Evolutionary conservation across 2,329 filamentous ascomycete species (phyloP).

Genomic region (Elsinoe australis): DNA sequence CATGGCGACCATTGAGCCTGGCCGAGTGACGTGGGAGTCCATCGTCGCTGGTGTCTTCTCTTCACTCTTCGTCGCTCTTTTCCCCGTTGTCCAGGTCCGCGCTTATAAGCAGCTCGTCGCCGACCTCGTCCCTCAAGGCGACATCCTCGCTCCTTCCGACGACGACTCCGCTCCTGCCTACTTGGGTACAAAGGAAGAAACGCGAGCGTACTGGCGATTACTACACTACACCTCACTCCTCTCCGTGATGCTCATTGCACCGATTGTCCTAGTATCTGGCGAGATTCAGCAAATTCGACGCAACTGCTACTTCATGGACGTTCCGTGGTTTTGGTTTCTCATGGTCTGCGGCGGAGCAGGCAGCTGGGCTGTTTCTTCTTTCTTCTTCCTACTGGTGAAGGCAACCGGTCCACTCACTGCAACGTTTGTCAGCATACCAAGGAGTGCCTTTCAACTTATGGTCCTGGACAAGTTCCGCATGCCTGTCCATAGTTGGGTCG

Average conservation of each 20-base stretch:
- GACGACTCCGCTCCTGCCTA: conserved; percentile 24
- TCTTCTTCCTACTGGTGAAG: conserved; percentile 43
- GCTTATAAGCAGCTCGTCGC: conserved; percentile 44
- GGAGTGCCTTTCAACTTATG: conserved; percentile 43
- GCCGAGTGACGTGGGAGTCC: conserved; percentile 46
- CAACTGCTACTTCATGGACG: conserved; percentile 49
- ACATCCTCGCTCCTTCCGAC: conserved; percentile 32
- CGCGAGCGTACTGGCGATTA: conserved; percentile 45
- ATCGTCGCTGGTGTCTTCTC: conserved; percentile 47
- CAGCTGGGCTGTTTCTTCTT: conserved; percentile 42
- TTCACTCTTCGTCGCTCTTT: conserved; percentile 45
- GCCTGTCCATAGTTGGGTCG: conserved; percentile 46
- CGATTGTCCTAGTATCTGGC: conserved; percentile 44
- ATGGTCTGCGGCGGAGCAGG: conserved; percentile 43
- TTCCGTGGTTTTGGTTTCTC: conserved; percentile 51
- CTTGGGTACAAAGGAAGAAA: conserved; percentile 38
- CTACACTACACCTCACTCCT: conserved; percentile 47
- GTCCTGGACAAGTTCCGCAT: conserved; percentile 43
- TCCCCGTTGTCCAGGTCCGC: conserved; percentile 44
- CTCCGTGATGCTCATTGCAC: conserved; percentile 42
- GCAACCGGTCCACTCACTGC: conserved; percentile 45
- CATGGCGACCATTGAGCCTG: conserved; percentile 40
- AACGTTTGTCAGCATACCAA: conserved; percentile 44
- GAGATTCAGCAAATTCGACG: conserved; percentile 43
- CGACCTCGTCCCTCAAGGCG: conserved; percentile 38